A percentile compares a stretch with the other conserved stretches of the same genome.
These are phyloP conservation scores for Mortierella sp. DNA, from an alignment of 371 early-diverging fungal genomes.

Conservation along the genomic window DNA sequence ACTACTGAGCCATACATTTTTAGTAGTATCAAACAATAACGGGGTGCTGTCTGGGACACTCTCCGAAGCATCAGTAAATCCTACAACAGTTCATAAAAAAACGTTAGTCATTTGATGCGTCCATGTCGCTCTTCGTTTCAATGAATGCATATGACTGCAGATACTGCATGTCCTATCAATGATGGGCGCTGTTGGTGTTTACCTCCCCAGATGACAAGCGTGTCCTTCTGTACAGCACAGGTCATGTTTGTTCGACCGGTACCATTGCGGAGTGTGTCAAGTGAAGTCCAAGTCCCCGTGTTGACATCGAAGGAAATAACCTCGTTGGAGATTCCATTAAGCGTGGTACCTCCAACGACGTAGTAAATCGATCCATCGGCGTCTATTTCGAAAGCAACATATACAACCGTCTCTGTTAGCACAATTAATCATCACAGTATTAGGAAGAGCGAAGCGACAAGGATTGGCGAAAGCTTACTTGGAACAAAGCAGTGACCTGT, in stretches of 20 bases:
- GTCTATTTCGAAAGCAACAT: neutral
- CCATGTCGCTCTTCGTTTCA: no score
- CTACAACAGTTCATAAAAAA: neutral
- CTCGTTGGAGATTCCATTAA: neutral
- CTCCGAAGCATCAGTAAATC: neutral
- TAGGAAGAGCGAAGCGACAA: neutral
- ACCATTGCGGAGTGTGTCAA: no score
- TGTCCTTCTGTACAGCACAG: slow-evolving; percentile 13
- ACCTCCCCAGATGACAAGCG: slow-evolving; percentile 40
- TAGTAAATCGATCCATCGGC: slow-evolving; percentile 14
- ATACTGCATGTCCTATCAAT: neutral
- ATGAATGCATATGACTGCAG: no score
- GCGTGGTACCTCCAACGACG: slow-evolving; percentile 21
- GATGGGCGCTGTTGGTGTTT: neutral
- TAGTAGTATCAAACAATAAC: neutral
- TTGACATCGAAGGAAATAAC: neutral
- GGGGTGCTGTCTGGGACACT: neutral
- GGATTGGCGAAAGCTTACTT: neutral
- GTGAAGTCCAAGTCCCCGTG: neutral
- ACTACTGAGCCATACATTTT: neutral
- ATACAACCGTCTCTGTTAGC: neutral
- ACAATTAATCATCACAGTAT: neutral
- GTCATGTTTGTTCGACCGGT: slow-evolving; percentile 14
- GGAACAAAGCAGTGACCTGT: slow-evolving; percentile 29
- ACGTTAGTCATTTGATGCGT: no score